phyloP scores from a whole-genome alignment of 2,329 filamentous ascomycete species.

The Alternaria sp. region DNA sequence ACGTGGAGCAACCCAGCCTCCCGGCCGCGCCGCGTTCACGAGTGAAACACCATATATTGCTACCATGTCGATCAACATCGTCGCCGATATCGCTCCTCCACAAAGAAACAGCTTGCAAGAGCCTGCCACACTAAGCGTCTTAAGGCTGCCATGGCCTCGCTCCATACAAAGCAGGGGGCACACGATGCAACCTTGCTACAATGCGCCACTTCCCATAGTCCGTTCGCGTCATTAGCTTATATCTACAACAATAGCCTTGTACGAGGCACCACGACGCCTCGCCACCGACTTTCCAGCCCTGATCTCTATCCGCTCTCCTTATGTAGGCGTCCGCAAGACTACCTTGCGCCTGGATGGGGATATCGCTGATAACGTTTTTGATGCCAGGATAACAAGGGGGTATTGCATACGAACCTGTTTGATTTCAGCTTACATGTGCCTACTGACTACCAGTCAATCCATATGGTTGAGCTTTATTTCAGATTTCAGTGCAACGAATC shows the following conservation, averaged over 20 bases:
- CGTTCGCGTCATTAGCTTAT: conserved; percentile 15
- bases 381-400: neutral
- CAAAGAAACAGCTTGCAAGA: neutral
- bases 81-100: neutral
- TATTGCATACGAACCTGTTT: neutral
- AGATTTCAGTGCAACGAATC: neutral
- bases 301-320: conserved; percentile 13
- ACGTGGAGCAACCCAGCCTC: neutral
- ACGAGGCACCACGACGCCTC: conserved; percentile 11
- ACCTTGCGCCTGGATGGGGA: neutral
- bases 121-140: conserved; percentile 8
- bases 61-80: neutral
- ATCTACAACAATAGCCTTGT: conserved; percentile 15
- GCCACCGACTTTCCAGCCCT: conserved; percentile 16
- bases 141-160: conserved; percentile 11
- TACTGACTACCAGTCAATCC: neutral
- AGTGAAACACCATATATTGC: neutral
- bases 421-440: no score
- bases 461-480: neutral
- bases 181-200: conserved; percentile 18
- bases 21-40: neutral
- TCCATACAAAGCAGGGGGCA: conserved; percentile 2
- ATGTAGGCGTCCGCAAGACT: conserved; percentile 18
- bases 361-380: conserved; percentile 1
- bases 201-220: conserved; percentile 22